phyloP scores from a whole-genome alignment of 2,329 filamentous ascomycete species.

The Colletotrichum godetiae region DNA sequence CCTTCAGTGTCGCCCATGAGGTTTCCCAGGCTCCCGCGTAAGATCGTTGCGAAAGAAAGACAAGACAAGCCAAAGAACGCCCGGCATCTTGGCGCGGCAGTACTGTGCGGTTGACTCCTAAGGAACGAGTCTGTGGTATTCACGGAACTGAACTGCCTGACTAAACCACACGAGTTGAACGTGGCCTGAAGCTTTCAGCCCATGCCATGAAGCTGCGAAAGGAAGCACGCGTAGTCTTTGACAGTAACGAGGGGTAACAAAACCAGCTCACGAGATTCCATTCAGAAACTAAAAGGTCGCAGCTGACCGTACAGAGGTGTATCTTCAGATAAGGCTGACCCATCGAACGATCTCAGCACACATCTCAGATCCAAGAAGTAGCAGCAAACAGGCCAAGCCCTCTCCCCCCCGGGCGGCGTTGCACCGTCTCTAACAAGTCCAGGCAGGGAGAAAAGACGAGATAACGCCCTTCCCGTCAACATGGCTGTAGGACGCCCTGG shows the following conservation, averaged over 20 bases:
- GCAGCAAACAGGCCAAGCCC: background rate
- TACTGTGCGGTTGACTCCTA: background rate
- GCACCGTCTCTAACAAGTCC: background rate
- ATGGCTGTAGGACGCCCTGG: background rate
- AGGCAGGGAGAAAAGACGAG: background rate
- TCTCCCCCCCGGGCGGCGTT: background rate
- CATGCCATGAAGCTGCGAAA: background rate
- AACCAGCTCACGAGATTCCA: background rate
- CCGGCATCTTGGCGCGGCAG: background rate
- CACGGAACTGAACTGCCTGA: background rate
- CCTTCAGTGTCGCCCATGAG: background rate
- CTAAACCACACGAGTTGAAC: background rate
- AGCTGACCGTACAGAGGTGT: background rate
- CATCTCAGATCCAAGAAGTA: background rate
- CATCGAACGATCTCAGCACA: background rate
- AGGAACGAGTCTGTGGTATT: background rate
- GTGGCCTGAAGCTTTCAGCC: background rate
- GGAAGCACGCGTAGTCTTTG: background rate
- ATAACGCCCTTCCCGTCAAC: background rate
- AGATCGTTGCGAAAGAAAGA: background rate
- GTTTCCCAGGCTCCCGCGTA: background rate
- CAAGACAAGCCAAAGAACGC: background rate
- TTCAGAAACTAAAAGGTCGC: background rate
- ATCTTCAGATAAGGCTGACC: background rate
- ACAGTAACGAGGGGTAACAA: background rate